Base-by-base conservation (phyloP, 768 basidiomycete species). In the Tubosaeta sp. region DNA sequence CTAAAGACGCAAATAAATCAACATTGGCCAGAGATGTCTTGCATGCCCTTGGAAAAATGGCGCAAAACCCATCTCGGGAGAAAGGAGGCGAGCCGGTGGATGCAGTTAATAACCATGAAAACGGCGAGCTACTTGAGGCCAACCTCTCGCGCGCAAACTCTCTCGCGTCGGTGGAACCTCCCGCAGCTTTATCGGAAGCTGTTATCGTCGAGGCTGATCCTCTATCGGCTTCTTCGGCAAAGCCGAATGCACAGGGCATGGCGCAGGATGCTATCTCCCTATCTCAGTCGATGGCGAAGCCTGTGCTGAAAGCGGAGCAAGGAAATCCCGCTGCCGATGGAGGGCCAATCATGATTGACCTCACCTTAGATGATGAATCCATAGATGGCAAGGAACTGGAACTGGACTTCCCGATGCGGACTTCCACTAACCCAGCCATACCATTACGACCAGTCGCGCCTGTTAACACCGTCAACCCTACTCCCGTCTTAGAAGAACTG, bases 1-100 rank as follows among this genome's bases (percentile, higher is more conserved):
- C 71, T 14, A 65, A 63, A 32, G 66, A 79, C 27, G 81, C 78
- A 6, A 73, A 82, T 60, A 78, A 71, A 56, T 75, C 66, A 43
- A 72, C 71, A 39, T 71, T 86, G 26, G 84, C 84, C 2, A 74
- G 70, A 41, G 82, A 84, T 63, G 70, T 86, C 42, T 56, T 86
- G 19, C 74, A 73, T 41, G 79, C 82, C 7, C 71, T 86, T 4
- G 76, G 77, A 16, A 54, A 55, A 42, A 54, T 58, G 22, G 26
- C 37, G 5, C 55, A 58, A 6, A 48, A 53, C 29, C 34, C 45
- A 29, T 39, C 1, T 31, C 51, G 51, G n/a, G 64, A 58, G 27
- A 16, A n/a, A 13, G 48, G 32, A 51, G 41, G 42, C 37, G 34
- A 53, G 25, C 29, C 26, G 14, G 43, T 14, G 31, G 50, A 49